Percentiles rank a stretch among this genome's conserved stretches.
phyloP scores from a whole-genome alignment of 2,329 filamentous ascomycete genomes.

The Phaeosphaeriaceae sp. region DNA sequence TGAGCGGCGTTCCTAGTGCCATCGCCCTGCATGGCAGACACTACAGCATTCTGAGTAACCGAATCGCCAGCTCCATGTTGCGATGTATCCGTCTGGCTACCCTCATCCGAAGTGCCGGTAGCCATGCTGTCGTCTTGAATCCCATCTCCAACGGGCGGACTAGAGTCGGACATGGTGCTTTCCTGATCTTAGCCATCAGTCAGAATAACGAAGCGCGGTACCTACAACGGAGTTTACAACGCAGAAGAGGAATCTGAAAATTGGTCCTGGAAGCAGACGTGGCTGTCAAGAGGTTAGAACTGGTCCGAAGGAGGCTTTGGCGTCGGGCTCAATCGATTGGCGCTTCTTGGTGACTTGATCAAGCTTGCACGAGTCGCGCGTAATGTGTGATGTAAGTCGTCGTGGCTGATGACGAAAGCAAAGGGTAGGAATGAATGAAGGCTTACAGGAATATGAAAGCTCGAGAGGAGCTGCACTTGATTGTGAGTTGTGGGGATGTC shows the following conservation, averaged over 20 bases:
- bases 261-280: not conserved
- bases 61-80: not conserved
- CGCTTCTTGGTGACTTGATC: not conserved
- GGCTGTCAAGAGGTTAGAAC: not conserved
- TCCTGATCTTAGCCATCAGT: not conserved
- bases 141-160: too few relatives aligned
- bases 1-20: not conserved
- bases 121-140: too few relatives aligned
- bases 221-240: not conserved
- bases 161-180: not conserved
- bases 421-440: not conserved
- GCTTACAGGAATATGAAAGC: not conserved
- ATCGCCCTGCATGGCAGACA: not conserved
- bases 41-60: too few relatives aligned
- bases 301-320: not conserved
- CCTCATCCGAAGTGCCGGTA: not conserved
- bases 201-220: not conserved
- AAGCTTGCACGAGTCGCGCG: not conserved
- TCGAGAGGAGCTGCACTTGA: not conserved
- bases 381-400: not conserved
- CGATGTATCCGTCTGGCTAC: not conserved
- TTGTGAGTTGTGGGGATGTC: not conserved
- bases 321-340: not conserved
- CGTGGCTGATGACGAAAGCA: not conserved
- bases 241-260: not conserved